Percentiles rank a stretch among this genome's conserved stretches.
Evolutionary conservation across 768 basidiomycete genomes (phyloP).

Genomic region (Hypholoma fasciculare): DNA sequence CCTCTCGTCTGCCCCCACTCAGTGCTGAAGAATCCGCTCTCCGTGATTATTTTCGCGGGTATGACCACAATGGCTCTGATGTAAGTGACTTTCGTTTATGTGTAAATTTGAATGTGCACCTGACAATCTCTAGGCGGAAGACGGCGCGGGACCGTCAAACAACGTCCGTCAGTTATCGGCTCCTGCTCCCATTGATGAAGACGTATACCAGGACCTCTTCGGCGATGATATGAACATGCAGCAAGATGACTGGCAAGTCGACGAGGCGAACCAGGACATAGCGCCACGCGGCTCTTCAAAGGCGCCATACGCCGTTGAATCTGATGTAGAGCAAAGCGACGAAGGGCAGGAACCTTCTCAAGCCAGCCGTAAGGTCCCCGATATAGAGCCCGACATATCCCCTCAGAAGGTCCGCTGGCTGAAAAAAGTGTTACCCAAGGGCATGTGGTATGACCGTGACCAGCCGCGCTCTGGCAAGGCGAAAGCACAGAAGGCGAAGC

Average conservation of each 20-base stretch:
- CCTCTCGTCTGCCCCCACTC: not conserved
- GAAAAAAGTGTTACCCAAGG: not conserved
- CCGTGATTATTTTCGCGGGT: conserved; percentile 1
- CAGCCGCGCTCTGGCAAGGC: not conserved
- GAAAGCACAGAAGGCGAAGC: conserved; percentile 11
- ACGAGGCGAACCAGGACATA: not conserved
- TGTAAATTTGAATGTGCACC: not conserved
- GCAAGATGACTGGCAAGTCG: not conserved
- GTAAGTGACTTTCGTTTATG: not conserved
- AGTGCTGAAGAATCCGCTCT: not conserved
- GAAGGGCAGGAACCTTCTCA: not conserved
- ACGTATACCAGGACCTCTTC: not conserved
- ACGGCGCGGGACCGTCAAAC: not conserved
- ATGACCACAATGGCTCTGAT: not conserved
- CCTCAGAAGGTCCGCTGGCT: not conserved
- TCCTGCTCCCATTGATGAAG: not conserved
- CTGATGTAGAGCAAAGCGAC: not conserved
- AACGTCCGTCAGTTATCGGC: not conserved
- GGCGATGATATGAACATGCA: not conserved
- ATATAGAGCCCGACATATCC: not conserved
- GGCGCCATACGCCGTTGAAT: not conserved
- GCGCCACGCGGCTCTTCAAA: not conserved
- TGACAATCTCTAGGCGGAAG: not conserved
- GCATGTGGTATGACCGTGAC: conserved; percentile 5
- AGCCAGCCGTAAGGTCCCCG: no score